Evolutionary conservation across 164 flowering plant species (phyloP), one percentile per base, ranked within the genome.

Genomic region (Tinospora cordifolia): DNA sequence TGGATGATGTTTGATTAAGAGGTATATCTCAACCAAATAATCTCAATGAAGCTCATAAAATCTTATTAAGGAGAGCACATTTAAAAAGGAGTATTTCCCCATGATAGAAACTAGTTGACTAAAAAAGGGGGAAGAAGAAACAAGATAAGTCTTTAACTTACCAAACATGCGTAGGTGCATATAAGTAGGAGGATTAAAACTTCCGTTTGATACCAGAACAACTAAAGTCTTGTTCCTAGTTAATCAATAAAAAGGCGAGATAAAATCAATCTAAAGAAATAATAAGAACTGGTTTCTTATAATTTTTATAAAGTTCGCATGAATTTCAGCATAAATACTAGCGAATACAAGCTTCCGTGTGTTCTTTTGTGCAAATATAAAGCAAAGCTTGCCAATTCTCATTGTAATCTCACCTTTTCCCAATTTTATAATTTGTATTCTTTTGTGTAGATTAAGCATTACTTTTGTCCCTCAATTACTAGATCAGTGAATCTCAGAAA

Each of bases 81-180:
- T 0, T 15, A 64, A 12, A 38, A 19, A 25, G 66, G 10, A 15
- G 6, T 17, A 65, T 34, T 62, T 8, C 5, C 15, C 7, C 34
- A 25, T 8, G 46, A 41, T 4, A 41, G 46, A 41, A 41, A 41
- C 46, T 41, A 0, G 22, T 39, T 65, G 2, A 12, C 21, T 39
- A 17, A 14, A 2, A 1, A 11, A 66, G 26, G 57, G 25, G 15
- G 24, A 46, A 22, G 0, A 41, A 24, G 4, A 47, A 46, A 44
- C 14, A 26, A 46, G 1, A 25, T 8, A 11, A 22, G 54, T 7
- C 1, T 17, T 19, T 57, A 49, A 71, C 82, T 78, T 74, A 93
- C 98, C 98, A 77, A 93, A 90, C 85, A 89, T 79, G 27, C 93
- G 87, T 66, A 93, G 72, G 78, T 91, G 97, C 98, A 93, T 91